Conservation (phyloP, 805 yeast genomes). For the Jamesozyma spencerorum region DNA sequence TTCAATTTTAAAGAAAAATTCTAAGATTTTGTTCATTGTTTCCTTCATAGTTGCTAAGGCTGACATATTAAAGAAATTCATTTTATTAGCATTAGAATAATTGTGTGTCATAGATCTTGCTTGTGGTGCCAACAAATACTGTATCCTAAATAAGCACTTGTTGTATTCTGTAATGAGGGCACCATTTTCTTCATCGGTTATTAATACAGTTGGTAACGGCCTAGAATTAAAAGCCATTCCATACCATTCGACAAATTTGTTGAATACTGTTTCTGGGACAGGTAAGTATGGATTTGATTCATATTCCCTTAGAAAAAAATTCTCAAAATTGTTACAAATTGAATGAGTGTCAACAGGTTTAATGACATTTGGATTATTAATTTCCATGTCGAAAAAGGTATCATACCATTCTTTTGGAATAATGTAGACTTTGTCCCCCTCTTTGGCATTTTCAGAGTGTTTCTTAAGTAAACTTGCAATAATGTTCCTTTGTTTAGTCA, state of each 20-base stretch:
- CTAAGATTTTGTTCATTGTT: conserved; percentile 14
- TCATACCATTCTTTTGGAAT: conserved; percentile 41
- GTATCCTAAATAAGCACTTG: conserved; percentile 31
- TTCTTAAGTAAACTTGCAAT: conserved; percentile 11
- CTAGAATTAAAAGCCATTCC: conserved; percentile 36
- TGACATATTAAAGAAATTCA: conserved; percentile 30
- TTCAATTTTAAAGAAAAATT: conserved; percentile 19
- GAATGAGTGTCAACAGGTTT: conserved; percentile 41
- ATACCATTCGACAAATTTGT: conserved; percentile 43
- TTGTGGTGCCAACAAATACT: conserved; percentile 23
- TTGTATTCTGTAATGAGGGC: conserved; percentile 30
- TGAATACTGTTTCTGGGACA: conserved; percentile 39
- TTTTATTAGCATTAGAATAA: conserved; percentile 10
- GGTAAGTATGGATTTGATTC: conserved; percentile 25
- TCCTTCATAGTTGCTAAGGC: conserved; percentile 26
- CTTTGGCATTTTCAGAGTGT: conserved; percentile 20
- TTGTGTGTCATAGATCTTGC: conserved; percentile 4
- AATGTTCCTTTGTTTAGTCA: conserved; percentile 13
- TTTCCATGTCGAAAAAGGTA: conserved; percentile 31
- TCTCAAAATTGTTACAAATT: conserved; percentile 39
- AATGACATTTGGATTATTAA: conserved; percentile 25
- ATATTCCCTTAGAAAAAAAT: conserved; percentile 31
- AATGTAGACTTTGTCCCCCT: conserved; percentile 42
- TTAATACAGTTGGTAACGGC: conserved; percentile 32
- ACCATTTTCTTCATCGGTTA: conserved; percentile 21